Evolutionary conservation across 352 stramenopile genomes (phyloP).

Genomic region (Nothophytophthora sp.): DNA sequence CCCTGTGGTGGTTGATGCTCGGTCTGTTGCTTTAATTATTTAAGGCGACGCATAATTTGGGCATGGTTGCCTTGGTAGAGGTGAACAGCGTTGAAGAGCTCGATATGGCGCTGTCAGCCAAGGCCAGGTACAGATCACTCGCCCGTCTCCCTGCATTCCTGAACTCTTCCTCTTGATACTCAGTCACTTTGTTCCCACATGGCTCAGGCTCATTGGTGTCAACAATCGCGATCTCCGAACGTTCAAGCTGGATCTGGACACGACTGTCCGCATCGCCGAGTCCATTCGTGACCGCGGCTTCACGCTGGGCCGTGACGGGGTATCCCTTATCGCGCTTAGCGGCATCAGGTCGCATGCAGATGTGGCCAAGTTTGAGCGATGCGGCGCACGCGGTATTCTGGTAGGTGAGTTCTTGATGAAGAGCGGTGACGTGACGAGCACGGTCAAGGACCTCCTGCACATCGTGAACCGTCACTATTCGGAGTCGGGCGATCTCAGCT

Average conservation of each 20-base stretch:
- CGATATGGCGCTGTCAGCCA: constrained; percentile 91
- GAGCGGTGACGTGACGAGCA: constrained; percentile 84
- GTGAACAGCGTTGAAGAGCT: constrained; percentile 96
- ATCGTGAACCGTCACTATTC: constrained; percentile 26
- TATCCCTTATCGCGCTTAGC: constrained; percentile 94
- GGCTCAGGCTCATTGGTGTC: constrained; percentile 92
- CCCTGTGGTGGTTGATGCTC: neutral
- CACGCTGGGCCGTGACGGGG: constrained; percentile 64
- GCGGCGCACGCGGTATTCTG: constrained; percentile 90
- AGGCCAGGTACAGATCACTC: constrained; percentile 56
- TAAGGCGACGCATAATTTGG: constrained; percentile 85
- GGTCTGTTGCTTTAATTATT: constrained; percentile 2
- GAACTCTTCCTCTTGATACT: no score
- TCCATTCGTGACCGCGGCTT: constrained; percentile 76
- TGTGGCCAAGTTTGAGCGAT: constrained; percentile 90
- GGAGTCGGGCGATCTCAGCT: constrained; percentile 26
- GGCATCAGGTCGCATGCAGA: constrained; percentile 95
- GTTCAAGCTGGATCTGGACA: constrained; percentile 98
- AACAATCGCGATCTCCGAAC: constrained; percentile 99
- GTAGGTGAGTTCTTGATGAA: constrained; percentile 99
- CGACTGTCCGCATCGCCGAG: constrained; percentile 91
- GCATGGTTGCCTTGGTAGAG: constrained; percentile 98
- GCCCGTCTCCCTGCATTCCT: no score
- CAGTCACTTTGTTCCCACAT: no score
- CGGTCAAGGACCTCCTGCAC: constrained; percentile 83